phyloP scores from a whole-genome alignment of 192 early-diverging fungal genomes.

The Coemansia sp. region DNA sequence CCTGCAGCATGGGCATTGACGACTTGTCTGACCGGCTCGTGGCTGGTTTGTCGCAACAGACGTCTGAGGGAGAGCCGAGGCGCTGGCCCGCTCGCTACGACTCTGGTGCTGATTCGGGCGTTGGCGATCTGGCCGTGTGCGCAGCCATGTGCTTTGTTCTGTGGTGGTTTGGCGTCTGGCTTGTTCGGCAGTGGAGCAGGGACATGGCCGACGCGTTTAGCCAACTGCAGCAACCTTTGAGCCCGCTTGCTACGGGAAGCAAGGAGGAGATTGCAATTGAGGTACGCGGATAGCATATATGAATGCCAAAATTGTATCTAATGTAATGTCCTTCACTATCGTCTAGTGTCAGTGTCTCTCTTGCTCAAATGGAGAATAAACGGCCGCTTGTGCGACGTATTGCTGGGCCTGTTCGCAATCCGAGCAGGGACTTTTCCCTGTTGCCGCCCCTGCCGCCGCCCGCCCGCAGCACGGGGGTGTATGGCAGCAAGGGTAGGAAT shows the following conservation, averaged over 20 bases:
- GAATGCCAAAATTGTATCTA: too few species aligned
- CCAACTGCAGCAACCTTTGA: background rate
- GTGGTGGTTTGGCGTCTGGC: conserved; percentile 22
- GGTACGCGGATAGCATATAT: background rate
- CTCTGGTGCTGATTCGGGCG: background rate
- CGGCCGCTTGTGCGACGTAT: conserved; percentile 12
- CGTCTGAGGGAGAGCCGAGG: background rate
- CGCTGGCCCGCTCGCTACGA: background rate
- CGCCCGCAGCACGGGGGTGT: background rate
- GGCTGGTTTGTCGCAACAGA: background rate
- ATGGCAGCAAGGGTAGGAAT: background rate
- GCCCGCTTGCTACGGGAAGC: background rate
- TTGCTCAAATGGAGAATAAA: background rate
- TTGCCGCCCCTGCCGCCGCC: conserved; percentile 40
- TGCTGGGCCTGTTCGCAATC: conserved; percentile 14
- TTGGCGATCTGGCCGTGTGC: conserved; percentile 1
- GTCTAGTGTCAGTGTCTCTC: too few species aligned
- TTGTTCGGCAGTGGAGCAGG: conserved; percentile 21
- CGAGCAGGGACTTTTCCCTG: conserved; percentile 14
- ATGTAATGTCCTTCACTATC: too few species aligned
- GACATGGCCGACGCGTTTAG: background rate
- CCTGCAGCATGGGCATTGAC: conserved; percentile 20
- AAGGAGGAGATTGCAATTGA: background rate
- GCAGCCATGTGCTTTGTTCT: conserved; percentile 10
- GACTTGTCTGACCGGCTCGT: conserved; percentile 24